Conservation (phyloP, 257 asterid species). For the Penstemon eatonii region DNA sequence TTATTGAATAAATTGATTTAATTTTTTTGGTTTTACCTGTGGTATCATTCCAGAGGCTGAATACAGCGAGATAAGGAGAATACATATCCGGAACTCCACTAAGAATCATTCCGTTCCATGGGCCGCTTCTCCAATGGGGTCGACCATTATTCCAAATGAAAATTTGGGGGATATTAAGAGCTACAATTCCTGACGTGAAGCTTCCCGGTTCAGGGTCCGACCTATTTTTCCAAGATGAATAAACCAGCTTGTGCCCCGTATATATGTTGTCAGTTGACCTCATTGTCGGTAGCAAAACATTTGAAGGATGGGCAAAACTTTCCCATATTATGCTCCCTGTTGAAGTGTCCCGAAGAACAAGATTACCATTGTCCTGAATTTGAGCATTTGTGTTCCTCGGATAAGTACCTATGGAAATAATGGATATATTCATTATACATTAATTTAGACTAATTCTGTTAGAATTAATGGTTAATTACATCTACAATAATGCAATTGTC, state of each 20-base stretch:
- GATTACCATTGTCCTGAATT: constrained; percentile 49
- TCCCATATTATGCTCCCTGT: constrained; percentile 46
- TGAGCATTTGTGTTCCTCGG: constrained; percentile 37
- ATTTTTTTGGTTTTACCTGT: no score
- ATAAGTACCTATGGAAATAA: background rate
- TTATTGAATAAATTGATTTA: no score
- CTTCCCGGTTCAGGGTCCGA: constrained; percentile 51
- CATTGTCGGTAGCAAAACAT: constrained; percentile 45
- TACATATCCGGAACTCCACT: constrained; percentile 34
- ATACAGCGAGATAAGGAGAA: constrained; percentile 29
- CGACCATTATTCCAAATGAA: constrained; percentile 36
- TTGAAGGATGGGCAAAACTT: constrained; percentile 41
- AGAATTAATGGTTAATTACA: no score
- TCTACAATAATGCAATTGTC: no score
- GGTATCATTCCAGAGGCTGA: background rate
- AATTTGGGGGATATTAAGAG: constrained; percentile 31
- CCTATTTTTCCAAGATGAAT: constrained; percentile 45
- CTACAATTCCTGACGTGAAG: constrained; percentile 33
- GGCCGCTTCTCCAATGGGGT: constrained; percentile 50
- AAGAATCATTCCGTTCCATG: constrained; percentile 40
- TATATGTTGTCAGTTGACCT: constrained; percentile 31
- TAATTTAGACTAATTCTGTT: no score
- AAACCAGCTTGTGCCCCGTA: constrained; percentile 23
- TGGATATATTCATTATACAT: no score
- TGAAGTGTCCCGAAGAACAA: constrained; percentile 37